phyloP scores from a whole-genome alignment of 441 rosid species.

The Gossypium lobatum region DNA sequence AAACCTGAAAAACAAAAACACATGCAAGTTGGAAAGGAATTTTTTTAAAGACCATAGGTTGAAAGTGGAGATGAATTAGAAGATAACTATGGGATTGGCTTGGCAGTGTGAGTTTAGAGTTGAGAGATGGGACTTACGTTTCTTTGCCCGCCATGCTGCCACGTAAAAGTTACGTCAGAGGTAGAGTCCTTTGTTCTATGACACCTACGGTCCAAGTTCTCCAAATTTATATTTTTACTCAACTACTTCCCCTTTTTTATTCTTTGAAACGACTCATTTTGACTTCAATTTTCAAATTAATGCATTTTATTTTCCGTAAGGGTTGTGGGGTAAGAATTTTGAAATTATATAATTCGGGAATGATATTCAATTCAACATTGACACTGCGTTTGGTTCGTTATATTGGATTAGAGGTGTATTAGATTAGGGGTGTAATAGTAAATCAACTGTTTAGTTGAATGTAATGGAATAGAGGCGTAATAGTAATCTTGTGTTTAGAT shows the following conservation, averaged over 20 bases:
- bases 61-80: neutral
- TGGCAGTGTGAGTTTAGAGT: neutral
- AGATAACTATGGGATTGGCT: neutral
- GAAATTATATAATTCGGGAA: no score
- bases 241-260: neutral
- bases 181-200: neutral
- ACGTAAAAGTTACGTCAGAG: constrained; percentile 4
- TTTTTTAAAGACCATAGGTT: neutral
- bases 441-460: no score
- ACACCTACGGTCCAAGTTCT: neutral
- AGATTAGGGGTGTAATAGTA: no score
- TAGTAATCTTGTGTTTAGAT: no score
- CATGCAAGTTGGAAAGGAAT: neutral
- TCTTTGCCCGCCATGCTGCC: neutral
- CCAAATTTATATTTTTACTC: neutral
- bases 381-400: no score
- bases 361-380: no score
- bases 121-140: neutral
- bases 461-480: no score
- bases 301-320: no score
- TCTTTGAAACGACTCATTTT: neutral
- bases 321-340: no score
- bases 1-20: neutral
- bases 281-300: neutral
- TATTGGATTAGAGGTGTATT: no score